These are phyloP conservation scores for Musa schizocarpa DNA, from an alignment of 176 grass and related monocot species.

Conservation along the genomic window DNA sequence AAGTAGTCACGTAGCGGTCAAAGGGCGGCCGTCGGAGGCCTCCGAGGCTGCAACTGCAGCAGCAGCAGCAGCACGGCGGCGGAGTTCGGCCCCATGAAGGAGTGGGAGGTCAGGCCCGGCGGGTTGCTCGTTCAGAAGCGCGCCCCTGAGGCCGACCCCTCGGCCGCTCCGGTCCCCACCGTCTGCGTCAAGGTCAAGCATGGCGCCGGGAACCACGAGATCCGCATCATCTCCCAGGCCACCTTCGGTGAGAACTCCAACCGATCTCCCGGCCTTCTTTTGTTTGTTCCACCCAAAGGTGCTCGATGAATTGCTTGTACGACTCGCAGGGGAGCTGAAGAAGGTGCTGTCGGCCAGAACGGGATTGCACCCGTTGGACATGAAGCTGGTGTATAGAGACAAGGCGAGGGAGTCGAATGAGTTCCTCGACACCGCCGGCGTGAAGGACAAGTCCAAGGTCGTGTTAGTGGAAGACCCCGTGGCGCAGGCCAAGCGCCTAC, in stretches of 20 bases:
- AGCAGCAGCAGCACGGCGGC: conserved; percentile 13
- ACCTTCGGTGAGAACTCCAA: conserved; percentile 54
- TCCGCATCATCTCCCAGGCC: conserved; percentile 80
- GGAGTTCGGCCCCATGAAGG: conserved; percentile 23
- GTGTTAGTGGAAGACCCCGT: conserved; percentile 64
- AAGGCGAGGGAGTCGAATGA: conserved; percentile 61
- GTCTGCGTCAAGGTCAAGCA: conserved; percentile 92
- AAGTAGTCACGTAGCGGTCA: conserved; percentile 9
- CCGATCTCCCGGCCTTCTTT: background rate
- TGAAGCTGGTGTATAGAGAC: conserved; percentile 68
- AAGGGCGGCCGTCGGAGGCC: conserved; percentile 5
- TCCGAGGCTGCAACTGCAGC: background rate
- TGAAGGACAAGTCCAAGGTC: conserved; percentile 88
- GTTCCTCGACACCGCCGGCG: conserved; percentile 76
- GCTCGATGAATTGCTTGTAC: background rate
- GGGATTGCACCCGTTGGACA: conserved; percentile 75
- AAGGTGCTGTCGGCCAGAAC: conserved; percentile 58
- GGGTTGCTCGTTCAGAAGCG: conserved; percentile 96
- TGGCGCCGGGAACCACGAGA: conserved; percentile 67
- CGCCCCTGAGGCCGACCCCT: conserved; percentile 28
- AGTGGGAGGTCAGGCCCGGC: conserved; percentile 80
- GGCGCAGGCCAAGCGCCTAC: conserved; percentile 66
- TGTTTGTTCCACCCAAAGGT: background rate
- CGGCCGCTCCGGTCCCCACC: conserved; percentile 37
- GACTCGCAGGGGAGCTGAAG: conserved; percentile 60